A percentile compares a stretch with the other conserved stretches of the same genome.
Evolutionary conservation across 257 asterid genomes (phyloP).

Genomic region (Scutellaria galericulata): DNA sequence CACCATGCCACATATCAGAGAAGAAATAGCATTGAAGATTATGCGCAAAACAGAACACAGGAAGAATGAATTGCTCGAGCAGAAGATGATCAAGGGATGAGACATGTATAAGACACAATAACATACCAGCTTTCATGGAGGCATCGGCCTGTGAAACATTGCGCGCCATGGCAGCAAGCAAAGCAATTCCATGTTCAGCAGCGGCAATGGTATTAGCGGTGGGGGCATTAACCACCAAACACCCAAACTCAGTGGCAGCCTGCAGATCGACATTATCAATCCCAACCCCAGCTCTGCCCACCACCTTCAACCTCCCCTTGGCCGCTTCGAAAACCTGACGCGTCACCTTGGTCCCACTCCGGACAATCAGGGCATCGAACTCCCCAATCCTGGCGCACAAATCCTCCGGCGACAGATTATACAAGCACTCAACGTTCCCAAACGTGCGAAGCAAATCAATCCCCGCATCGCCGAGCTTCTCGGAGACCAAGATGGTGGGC

Average conservation of each 20-base stretch:
- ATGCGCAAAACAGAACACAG: not conserved
- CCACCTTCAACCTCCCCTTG: conserved; percentile 76
- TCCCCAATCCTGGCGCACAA: conserved; percentile 64
- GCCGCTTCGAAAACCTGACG: conserved; percentile 80
- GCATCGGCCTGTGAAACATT: conserved; percentile 89
- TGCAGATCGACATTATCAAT: conserved; percentile 91
- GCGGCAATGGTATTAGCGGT: conserved; percentile 94
- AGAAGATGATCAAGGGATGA: no score
- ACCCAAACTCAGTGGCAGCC: conserved; percentile 87
- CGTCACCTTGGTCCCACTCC: conserved; percentile 92
- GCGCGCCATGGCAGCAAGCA: conserved; percentile 79
- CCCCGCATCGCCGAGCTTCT: conserved; percentile 84
- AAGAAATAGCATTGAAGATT: not conserved
- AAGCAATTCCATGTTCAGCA: conserved; percentile 84
- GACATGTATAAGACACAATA: no score
- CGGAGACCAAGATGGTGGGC: conserved; percentile 80
- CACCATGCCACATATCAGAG: no score
- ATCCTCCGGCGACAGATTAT: conserved; percentile 62
- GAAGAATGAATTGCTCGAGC: no score
- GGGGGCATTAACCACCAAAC: conserved; percentile 88
- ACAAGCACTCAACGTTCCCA: conserved; percentile 62
- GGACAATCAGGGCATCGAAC: conserved; percentile 77
- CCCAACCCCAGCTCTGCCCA: conserved; percentile 92
- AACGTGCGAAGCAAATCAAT: conserved; percentile 55
- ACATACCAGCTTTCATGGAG: conserved; percentile 80